Evolutionary conservation across 2,329 filamentous ascomycete species (phyloP), one percentile per base, ranked within the genome.

Genomic region (Penicillium thymicola): DNA sequence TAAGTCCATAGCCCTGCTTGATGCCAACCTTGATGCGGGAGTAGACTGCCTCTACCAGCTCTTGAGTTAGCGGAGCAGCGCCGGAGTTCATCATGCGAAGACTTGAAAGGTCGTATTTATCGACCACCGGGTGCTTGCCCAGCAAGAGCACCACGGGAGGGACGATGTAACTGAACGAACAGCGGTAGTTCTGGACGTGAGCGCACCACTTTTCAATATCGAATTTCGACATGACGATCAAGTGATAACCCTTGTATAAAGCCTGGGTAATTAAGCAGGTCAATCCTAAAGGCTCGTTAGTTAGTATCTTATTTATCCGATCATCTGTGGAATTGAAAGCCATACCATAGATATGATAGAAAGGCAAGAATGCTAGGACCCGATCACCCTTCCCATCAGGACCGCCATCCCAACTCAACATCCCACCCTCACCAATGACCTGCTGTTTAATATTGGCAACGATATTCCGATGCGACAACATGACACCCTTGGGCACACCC

Each of bases 1-100:
- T 91, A 5, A 97, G 81, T 0, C 93, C 93, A 69, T 96, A 97
- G 18, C 90, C 92, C 75, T 97, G 93, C 79, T 96, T 97, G 59
- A 96, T 85, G 2, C 88, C 87, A 21, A 95, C 81, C 50, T 85
- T 85, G 57, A 94, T 84, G 8, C 92, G 85, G 21, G 83, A 75
- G 79, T 90, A 89, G 3, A 94, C 84, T 9, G 85, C 82, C 54
- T 91, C 85, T 1, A 93, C 89, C 2, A 97, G 82, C 60, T 96
- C 91, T 32, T 80, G 78, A 0, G 90, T 93, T 40, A 97, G 78
- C 0, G 93, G 93, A 0, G 93, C 92, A 0, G 92, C 93, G 25
- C 90, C 93, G 0, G 85, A 92, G 75, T 92, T 94, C 79, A 96
- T 80, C 84, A 92, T 92, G 44, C 89, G 87, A 25, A 97, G 69